Conservation (phyloP, 2,329 filamentous ascomycete species). For the Calonectria honghensis region DNA sequence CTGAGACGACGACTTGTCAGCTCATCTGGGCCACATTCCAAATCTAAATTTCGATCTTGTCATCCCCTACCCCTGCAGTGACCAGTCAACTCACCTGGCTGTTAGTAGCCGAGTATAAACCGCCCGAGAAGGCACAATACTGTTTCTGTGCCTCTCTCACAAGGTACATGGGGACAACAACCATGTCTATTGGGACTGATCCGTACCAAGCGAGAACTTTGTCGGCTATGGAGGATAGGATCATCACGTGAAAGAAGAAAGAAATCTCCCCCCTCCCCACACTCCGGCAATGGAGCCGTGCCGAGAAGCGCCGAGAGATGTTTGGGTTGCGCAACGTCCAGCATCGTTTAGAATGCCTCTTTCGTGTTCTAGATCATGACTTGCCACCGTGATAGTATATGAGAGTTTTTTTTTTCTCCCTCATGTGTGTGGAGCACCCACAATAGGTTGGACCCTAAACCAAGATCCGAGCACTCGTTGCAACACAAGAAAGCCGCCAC, state of each 20-base stretch:
- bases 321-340: background rate
- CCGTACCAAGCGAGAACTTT: slow-evolving; percentile 38
- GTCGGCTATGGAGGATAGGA: slow-evolving; percentile 36
- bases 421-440: slow-evolving; percentile 16
- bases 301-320: slow-evolving; percentile 31
- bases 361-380: background rate
- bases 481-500: slow-evolving; percentile 15
- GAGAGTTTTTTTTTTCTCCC: background rate
- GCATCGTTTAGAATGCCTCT: background rate
- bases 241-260: slow-evolving; percentile 35
- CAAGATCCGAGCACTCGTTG: slow-evolving; percentile 14
- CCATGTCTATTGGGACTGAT: slow-evolving; percentile 39
- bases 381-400: slow-evolving; percentile 3
- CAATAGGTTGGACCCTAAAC: slow-evolving; percentile 6
- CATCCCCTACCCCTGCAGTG: slow-evolving; percentile 40
- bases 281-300: slow-evolving; percentile 36
- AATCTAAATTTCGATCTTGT: slow-evolving; percentile 49
- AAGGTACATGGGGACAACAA: slow-evolving; percentile 34
- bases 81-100: slow-evolving; percentile 41
- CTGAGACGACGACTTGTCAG: slow-evolving; percentile 40
- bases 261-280: slow-evolving; percentile 24
- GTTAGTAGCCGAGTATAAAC: slow-evolving; percentile 36
- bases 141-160: slow-evolving; percentile 14
- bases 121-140: slow-evolving; percentile 28
- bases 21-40: slow-evolving; percentile 48